These are phyloP conservation scores for Naganishia vishniacii DNA, from an alignment of 768 basidiomycete genomes.

Conservation along the genomic window DNA sequence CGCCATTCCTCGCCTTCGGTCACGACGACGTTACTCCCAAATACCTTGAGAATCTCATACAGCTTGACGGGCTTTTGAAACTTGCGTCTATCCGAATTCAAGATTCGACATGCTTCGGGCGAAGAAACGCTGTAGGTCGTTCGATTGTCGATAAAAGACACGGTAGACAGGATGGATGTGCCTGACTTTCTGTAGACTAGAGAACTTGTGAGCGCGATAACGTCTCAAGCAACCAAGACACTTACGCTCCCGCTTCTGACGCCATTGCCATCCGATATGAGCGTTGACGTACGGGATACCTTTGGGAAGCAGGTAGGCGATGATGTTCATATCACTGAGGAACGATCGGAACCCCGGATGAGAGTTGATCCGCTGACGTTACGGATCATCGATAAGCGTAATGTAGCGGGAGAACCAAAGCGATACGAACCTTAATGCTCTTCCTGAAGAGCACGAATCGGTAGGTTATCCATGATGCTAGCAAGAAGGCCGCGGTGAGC, in stretches of 20 bases:
- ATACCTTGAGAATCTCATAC: conserved; percentile 23
- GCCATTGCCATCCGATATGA: conserved; percentile 16
- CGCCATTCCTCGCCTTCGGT: conserved; percentile 31
- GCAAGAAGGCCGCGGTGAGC: background rate
- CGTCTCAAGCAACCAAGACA: background rate
- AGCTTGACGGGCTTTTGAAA: conserved; percentile 27
- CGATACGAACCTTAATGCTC: conserved; percentile 1
- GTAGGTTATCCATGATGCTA: conserved; percentile 20
- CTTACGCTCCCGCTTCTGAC: conserved; percentile 10
- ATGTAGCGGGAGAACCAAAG: background rate
- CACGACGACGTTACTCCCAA: conserved; percentile 24
- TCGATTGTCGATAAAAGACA: conserved; percentile 18
- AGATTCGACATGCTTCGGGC: conserved; percentile 20
- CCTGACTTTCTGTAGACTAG: background rate
- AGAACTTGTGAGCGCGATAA: background rate
- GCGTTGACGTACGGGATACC: conserved; percentile 21
- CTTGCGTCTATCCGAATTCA: conserved; percentile 20
- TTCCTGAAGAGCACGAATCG: background rate
- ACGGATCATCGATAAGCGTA: background rate
- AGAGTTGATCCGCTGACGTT: background rate
- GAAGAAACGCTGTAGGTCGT: conserved; percentile 12
- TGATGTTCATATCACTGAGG: conserved; percentile 14
- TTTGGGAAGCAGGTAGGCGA: conserved; percentile 19
- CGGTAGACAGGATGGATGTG: conserved; percentile 15
- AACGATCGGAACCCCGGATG: conserved; percentile 25